These are phyloP conservation scores for Martensiomyces pterosporus DNA, from an alignment of 192 early-diverging fungal species.

Conservation along the genomic window DNA sequence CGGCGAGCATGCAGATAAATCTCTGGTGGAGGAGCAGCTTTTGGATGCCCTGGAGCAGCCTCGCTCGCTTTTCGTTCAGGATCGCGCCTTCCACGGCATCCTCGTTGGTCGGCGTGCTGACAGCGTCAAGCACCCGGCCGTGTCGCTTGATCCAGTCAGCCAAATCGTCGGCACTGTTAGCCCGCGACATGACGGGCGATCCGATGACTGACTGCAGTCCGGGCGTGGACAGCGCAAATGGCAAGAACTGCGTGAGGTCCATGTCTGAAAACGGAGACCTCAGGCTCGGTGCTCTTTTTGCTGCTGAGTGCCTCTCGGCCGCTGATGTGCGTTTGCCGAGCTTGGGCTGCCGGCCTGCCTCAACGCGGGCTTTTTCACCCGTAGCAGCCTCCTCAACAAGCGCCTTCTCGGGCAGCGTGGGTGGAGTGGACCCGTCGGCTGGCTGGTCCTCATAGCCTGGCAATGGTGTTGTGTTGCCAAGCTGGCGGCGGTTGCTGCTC, in stretches of 20 bases:
- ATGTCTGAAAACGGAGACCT: constrained; percentile 4
- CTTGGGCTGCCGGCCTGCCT: not conserved
- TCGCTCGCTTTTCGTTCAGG: constrained; percentile 4
- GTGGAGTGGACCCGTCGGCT: not conserved
- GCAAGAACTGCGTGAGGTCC: constrained; percentile 25
- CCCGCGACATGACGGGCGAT: constrained; percentile 8
- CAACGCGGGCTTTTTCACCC: not conserved
- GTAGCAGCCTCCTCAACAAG: not conserved
- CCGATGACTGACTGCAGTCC: constrained; percentile 12
- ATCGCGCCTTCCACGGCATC: not conserved
- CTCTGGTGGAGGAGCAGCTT: constrained; percentile 59
- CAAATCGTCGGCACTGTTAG: constrained; percentile 8
- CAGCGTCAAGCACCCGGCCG: constrained; percentile 8
- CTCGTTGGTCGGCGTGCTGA: not conserved
- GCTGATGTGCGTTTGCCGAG: no score
- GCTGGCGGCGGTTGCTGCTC: no score
- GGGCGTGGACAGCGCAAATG: constrained; percentile 20
- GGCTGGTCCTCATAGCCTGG: no score
- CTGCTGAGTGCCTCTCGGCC: not conserved
- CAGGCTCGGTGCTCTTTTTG: constrained; percentile 3
- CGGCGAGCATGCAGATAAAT: constrained; percentile 55
- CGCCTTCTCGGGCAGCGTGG: not conserved
- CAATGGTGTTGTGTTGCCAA: no score
- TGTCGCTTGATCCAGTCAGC: constrained; percentile 12
- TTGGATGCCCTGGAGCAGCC: constrained; percentile 20